Base-by-base conservation (phyloP, 164 flowering plant genomes). In the Litsea cubeba region DNA sequence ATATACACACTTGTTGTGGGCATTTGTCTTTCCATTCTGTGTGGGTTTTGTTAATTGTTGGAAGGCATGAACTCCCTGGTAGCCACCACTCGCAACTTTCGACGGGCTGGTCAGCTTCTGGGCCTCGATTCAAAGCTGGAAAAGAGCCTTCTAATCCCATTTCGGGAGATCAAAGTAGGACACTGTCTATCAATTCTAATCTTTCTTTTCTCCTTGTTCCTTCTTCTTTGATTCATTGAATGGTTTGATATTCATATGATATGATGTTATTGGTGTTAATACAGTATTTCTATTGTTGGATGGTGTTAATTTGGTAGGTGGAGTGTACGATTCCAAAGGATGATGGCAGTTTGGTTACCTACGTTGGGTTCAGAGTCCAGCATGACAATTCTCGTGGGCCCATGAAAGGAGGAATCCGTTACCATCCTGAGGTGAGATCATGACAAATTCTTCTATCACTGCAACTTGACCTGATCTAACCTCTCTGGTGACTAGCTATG, bases 381-480 rank as follows among this genome's bases (percentile, higher is more conserved):
- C 97, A 93, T 81, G 98, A 93, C 73, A 93, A 93, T 82, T 82
- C 98, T 66, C 91, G 97, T 70, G 98, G 98, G 0, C 98, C 98
- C 58, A 94, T 92, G 98, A 94, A 94, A 76, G 98, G 97, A 2
- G 97, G 98, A 67, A 94, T 94, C 82, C 83, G 98, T 79, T 94
- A 91, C 74, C 97, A 94, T 84, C 94, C 90, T 26, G 98, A 94
- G 97, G 98, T 90, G 50, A 64, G 46, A 2, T 40, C 10, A 7
- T 40, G 35, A 0, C 35, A 30, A 30, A 30, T 8, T 40, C 11
- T 40, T 40, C 10, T 40, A 5, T 40, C 1, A 40, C 8, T 40
- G 46, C 46, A 5, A 40, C 46, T 8, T 40, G 10, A 40, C 46
- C 46, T 8, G 46, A 40, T 8, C 10, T 40, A 40, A 40, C 46